Base-by-base conservation (phyloP, 2,329 filamentous ascomycete species). In the Leptosphaerulina australis region DNA sequence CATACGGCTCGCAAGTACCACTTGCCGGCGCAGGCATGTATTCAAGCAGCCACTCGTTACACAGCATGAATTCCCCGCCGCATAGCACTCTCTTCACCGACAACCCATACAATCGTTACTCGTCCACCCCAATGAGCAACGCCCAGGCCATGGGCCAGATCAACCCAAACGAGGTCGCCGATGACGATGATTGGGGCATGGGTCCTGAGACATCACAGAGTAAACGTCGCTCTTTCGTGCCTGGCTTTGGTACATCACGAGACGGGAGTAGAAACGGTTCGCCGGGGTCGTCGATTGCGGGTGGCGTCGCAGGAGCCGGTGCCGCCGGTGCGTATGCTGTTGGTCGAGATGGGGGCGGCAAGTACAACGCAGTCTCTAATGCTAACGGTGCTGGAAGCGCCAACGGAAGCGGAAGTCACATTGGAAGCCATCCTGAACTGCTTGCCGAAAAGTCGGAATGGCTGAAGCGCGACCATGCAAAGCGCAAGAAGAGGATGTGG, bases 151-250 rank as follows among this genome's bases (percentile, higher is more conserved):
- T 73, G 63, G 81, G 72, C 40, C 68, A 72, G 40, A 81, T 94
- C 51, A 86, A 96, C 68, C 91, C 91, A 2, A 84, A 88, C 64
- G 85, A 87, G 11, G 92, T 96, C 57, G 83, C 83, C 17, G 92
- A 96, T 69, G 92, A 97, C 66, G 91, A 90, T 21, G 92, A 96
- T 64, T 92, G 96, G 68, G 91, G 88, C 1, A 80, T 94, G 41
- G 79, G 82, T 4, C 64, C 63, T 12, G 86, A 82, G 60, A 75
- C 51, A 71, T 35, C 53, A 7, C 64, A 67, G 64, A 73, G 70
- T 62, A 76, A 79, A 69, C 79, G 82, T 52, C 81, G 78, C 57
- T 85, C 87, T 26, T 81, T 87, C 69, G 72, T 87, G 26, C 41
- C 43, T 14, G 84, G 82, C 50, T 73, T 84, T 3, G 79, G 80